phyloP scores from a whole-genome alignment of 2,329 filamentous ascomycete species.

The Beauveria sp. region DNA sequence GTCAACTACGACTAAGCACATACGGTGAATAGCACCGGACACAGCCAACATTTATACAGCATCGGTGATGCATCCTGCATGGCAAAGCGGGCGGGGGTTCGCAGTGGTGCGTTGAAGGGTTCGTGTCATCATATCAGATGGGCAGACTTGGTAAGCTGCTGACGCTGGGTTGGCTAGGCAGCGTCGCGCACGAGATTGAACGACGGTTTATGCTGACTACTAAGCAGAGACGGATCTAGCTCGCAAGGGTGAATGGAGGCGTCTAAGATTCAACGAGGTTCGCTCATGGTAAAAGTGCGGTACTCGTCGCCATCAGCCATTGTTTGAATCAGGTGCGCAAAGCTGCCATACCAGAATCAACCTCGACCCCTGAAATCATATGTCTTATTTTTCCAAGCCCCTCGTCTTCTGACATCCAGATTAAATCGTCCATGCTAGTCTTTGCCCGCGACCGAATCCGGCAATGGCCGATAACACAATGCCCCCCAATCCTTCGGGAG shows the following conservation, averaged over 20 bases:
- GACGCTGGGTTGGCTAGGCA: neutral
- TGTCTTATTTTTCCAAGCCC: no score
- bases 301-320: no score
- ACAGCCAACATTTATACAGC: neutral
- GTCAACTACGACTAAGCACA: neutral
- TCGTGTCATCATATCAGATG: no score
- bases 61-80: no score
- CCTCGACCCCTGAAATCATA: no score
- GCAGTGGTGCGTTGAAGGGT: neutral
- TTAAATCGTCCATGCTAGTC: no score
- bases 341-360: no score
- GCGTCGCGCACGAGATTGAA: neutral
- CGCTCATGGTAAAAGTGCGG: neutral
- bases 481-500: no score
- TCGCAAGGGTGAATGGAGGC: neutral
- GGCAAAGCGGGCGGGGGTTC: neutral
- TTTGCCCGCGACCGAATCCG: no score
- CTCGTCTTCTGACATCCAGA: no score
- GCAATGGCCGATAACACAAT: no score
- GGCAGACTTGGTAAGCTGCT: neutral
- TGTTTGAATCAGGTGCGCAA: no score
- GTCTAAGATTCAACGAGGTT: slow-evolving; percentile 3
- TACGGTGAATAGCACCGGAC: neutral
- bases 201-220: slow-evolving; percentile 2
- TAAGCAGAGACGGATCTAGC: neutral